Evolutionary conservation across 2,329 filamentous ascomycete species (phyloP), one percentile per base, ranked within the genome.

Genomic region (Fusarium sp.): DNA sequence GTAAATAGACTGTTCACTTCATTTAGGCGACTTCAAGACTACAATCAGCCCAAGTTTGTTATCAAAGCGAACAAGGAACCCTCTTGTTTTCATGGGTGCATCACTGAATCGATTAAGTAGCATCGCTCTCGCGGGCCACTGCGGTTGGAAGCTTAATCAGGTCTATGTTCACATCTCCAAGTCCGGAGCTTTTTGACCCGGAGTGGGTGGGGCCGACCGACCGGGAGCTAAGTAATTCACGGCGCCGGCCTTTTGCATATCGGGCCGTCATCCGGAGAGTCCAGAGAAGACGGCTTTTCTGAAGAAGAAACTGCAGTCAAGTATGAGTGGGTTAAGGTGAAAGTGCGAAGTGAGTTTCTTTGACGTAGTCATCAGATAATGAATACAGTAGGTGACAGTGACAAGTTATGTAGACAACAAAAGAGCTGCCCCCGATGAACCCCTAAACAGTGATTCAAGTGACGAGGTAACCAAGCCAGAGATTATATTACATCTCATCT

Each of bases 191-290:
- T 30, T 55, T 41, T n/a, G 15, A 9, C 28, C n/a, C 47, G 48
- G 47, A 35, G 36, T 28, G 47, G 6, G 48, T 61, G 48, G 58
- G 58, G 48, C 48, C 48, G 36, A 11, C 38, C 48, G 36, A 6
- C 7, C 58, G 47, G 57, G n/a, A 55, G 35, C 35, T 54, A 28
- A n/a, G 20, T 39, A 39, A n/a, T 55, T 55, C 24, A 39, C 35
- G 35, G 51, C 35, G 35, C 35, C 51, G 51, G 11, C 14, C 35
- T 55, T 28, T 28, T 28, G 5, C 51, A 39, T 15, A 17, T 22
- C 51, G 51, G 20, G 24, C 24, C 35, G 20, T 39, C 35, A 11
- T 36, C 35, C 35, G 35, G 35, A 17, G n/a, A 17, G 18, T 17
- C 32, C 22, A 12, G 8, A 54, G 50, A 36, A 53, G 22, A 9